phyloP scores from a whole-genome alignment of 345 rosid species.

The Erodium maritimum region DNA sequence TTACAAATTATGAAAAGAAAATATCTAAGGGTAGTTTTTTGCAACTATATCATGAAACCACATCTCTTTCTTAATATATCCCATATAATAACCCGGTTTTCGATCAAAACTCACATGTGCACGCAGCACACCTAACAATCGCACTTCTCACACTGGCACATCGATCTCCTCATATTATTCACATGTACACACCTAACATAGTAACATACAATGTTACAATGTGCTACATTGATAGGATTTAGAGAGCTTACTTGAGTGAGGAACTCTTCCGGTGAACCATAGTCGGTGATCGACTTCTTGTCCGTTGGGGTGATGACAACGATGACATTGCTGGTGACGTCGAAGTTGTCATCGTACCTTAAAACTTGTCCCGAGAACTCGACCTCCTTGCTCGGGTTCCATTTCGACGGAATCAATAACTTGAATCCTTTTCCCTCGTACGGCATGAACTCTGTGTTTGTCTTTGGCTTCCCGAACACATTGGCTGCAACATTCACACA shows the following conservation, averaged over 20 bases:
- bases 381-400: conserved; percentile 72
- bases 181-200: too few species aligned
- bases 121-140: too few species aligned
- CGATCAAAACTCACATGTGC: too few species aligned
- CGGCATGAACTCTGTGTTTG: conserved; percentile 50
- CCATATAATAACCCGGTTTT: too few species aligned
- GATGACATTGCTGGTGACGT: conserved; percentile 29
- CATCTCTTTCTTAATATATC: too few species aligned
- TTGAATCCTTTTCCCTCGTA: conserved; percentile 56
- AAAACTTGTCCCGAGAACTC: conserved; percentile 77
- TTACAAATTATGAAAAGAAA: too few species aligned
- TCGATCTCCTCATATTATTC: too few species aligned
- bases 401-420: conserved; percentile 54
- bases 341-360: conserved; percentile 70
- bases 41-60: too few species aligned
- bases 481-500: conserved; percentile 35
- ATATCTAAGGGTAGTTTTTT: too few species aligned
- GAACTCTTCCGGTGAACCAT: conserved; percentile 43
- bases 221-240: too few species aligned
- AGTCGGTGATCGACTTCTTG: conserved; percentile 66
- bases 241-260: conserved; percentile 36
- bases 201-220: too few species aligned
- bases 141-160: too few species aligned
- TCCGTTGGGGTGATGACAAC: conserved; percentile 62
- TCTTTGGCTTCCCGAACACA: conserved; percentile 69